These are phyloP conservation scores for Diaporthe velutina DNA, from an alignment of 2,329 filamentous ascomycete genomes.

Conservation along the genomic window DNA sequence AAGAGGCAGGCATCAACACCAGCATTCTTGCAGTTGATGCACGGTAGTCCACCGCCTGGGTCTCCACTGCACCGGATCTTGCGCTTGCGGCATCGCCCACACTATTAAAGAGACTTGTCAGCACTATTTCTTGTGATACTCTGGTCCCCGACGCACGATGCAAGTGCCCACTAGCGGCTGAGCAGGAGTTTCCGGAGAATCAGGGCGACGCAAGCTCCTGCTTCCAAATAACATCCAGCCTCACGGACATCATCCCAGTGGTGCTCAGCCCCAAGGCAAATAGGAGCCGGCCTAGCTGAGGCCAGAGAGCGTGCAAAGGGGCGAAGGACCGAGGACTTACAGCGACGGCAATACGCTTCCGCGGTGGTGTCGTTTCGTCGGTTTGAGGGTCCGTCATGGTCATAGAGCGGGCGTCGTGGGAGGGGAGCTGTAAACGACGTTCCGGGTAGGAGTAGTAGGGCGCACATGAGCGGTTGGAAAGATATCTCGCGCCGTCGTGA, in stretches of 20 bases:
- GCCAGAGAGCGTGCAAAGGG: neutral
- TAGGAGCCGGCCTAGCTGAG: neutral
- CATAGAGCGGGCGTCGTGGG: conserved; percentile 51
- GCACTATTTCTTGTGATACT: conserved; percentile 3
- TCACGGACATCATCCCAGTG: neutral
- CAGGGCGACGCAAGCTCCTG: neutral
- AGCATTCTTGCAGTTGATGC: conserved; percentile 84
- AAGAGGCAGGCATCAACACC: conserved; percentile 82
- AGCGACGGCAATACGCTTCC: conserved; percentile 71
- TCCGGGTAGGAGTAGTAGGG: conserved; percentile 53
- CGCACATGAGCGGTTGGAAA: conserved; percentile 51
- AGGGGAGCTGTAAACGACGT: conserved; percentile 53
- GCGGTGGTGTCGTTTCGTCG: conserved; percentile 59
- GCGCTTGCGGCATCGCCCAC: conserved; percentile 87
- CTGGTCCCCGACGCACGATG: conserved; percentile 14
- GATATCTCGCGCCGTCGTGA: conserved; percentile 54
- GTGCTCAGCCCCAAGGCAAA: neutral
- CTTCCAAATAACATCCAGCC: neutral
- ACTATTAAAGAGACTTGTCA: conserved; percentile 65
- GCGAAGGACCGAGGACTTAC: conserved; percentile 55
- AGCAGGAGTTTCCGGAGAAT: neutral
- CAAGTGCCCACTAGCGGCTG: neutral
- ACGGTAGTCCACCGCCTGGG: conserved; percentile 80
- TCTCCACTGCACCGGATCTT: conserved; percentile 97
- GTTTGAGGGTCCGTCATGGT: conserved; percentile 57